phyloP scores from a whole-genome alignment of 2,329 filamentous ascomycete species.

The Trichoderma guizhouense region DNA sequence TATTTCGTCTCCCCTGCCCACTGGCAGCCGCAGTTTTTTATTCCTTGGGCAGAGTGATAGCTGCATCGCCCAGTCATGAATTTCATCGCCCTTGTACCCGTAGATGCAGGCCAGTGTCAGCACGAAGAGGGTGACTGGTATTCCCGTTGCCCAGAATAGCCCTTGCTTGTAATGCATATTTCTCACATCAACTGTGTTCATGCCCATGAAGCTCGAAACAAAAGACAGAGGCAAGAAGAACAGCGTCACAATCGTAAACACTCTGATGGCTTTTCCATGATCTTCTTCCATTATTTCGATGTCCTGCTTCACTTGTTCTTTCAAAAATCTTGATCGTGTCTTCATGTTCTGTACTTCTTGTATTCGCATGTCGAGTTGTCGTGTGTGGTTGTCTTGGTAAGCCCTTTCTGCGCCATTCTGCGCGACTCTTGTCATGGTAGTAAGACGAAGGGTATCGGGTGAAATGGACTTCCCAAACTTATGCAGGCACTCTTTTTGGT shows the following conservation, averaged over 20 bases:
- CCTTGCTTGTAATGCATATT: conserved; percentile 38
- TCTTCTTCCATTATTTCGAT: conserved; percentile 30
- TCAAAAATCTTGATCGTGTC: conserved; percentile 13
- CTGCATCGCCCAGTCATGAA: not conserved
- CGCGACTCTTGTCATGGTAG: not conserved
- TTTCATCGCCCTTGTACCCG: conserved; percentile 23
- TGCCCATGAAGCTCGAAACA: conserved; percentile 37
- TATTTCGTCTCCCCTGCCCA: not conserved
- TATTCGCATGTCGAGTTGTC: not conserved
- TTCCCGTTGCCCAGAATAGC: conserved; percentile 40
- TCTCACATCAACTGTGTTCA: conserved; percentile 43
- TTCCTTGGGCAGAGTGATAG: not conserved
- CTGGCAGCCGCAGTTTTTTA: not conserved
- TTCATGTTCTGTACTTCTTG: conserved; percentile 1
- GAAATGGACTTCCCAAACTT: not conserved
- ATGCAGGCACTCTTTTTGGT: not conserved
- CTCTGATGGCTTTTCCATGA: conserved; percentile 31
- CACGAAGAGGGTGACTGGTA: conserved; percentile 37
- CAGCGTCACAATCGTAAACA: conserved; percentile 40
- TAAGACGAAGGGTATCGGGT: not conserved
- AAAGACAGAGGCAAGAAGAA: conserved; percentile 32
- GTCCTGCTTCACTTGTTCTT: conserved; percentile 26
- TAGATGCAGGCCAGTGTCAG: conserved; percentile 27
- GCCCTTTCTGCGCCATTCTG: not conserved
- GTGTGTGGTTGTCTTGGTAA: not conserved